phyloP scores from a whole-genome alignment of 352 stramenopile genomes.

The Globisporangium sylvaticum region DNA sequence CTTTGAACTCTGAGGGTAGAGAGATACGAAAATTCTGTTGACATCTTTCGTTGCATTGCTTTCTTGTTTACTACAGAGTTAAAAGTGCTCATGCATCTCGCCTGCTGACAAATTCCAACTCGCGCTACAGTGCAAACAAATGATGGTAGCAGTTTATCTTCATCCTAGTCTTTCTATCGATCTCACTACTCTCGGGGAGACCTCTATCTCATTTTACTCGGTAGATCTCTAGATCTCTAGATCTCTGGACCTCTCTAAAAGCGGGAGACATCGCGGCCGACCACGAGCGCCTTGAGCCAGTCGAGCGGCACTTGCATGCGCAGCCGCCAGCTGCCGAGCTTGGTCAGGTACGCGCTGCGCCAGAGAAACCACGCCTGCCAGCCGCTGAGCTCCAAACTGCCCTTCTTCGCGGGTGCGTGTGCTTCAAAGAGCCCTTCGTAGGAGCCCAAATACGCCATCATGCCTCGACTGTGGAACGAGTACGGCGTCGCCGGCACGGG shows the following conservation, averaged over 20 bases:
- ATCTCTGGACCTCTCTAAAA: conserved; percentile 50
- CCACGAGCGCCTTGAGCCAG: conserved; percentile 96
- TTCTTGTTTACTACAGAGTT: too few relatives aligned
- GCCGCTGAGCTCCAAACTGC: conserved; percentile 66
- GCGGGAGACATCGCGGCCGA: conserved; percentile 93
- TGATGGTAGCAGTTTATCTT: not conserved
- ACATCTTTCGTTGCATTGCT: too few relatives aligned
- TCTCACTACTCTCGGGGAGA: not conserved
- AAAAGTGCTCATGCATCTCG: not conserved
- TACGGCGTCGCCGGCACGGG: conserved; percentile 50
- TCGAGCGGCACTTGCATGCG: conserved; percentile 95
- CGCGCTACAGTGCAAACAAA: not conserved
- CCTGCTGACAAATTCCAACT: not conserved
- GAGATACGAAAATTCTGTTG: too few relatives aligned
- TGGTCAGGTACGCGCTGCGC: conserved; percentile 95
- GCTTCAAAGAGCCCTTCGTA: conserved; percentile 91
- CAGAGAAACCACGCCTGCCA: conserved; percentile 91
- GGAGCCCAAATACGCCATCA: conserved; percentile 93
- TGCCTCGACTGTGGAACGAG: conserved; percentile 81
- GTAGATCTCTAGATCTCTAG: not conserved
- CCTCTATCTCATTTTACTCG: not conserved
- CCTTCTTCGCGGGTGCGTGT: conserved; percentile 19
- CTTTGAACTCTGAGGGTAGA: not conserved
- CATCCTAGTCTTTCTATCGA: not conserved
- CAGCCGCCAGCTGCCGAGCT: conserved; percentile 91